Percentiles rank a stretch among this genome's conserved stretches.
These are phyloP conservation scores for Colletotrichum cereale DNA, from an alignment of 2,329 filamentous ascomycete genomes.

Conservation along the genomic window DNA sequence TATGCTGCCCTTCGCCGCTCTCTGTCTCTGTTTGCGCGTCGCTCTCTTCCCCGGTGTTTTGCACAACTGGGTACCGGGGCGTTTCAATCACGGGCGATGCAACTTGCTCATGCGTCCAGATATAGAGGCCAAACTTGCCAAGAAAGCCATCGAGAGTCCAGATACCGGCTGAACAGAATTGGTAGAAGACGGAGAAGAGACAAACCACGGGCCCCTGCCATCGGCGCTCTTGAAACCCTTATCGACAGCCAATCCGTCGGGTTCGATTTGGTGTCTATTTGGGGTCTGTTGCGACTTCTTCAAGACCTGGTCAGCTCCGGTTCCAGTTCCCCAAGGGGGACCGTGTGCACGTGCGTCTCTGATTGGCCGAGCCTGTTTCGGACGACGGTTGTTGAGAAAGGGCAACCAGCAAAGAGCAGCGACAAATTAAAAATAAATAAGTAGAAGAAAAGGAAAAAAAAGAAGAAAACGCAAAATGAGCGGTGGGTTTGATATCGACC, in stretches of 20 bases:
- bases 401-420: not conserved
- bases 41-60: slow-evolving; percentile 17
- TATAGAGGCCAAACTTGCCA: slow-evolving; percentile 27
- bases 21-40: slow-evolving; percentile 6
- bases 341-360: slow-evolving; percentile 44
- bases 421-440: not conserved
- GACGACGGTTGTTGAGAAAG: slow-evolving; percentile 11
- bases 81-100: slow-evolving; percentile 33
- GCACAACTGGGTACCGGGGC: slow-evolving; percentile 34
- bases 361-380: slow-evolving; percentile 42
- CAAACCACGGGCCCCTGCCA: slow-evolving; percentile 2
- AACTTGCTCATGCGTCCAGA: slow-evolving; percentile 21
- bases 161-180: slow-evolving; percentile 3
- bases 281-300: slow-evolving; percentile 6
- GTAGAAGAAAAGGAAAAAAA: slow-evolving; percentile 1
- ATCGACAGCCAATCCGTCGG: slow-evolving; percentile 8
- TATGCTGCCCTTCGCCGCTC: slow-evolving; percentile 1
- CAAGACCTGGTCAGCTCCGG: slow-evolving; percentile 1
- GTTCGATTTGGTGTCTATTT: slow-evolving; percentile 8
- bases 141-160: slow-evolving; percentile 22
- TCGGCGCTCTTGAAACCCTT: slow-evolving; percentile 28
- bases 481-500: slow-evolving; percentile 42
- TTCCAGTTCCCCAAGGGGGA: slow-evolving; percentile 1
- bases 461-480: slow-evolving; percentile 33
- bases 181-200: not conserved